Percentiles rank a stretch among this genome's conserved stretches.
Evolutionary conservation across 2,329 filamentous ascomycete species (phyloP).

Genomic region (Furcasterigmium furcatum): DNA sequence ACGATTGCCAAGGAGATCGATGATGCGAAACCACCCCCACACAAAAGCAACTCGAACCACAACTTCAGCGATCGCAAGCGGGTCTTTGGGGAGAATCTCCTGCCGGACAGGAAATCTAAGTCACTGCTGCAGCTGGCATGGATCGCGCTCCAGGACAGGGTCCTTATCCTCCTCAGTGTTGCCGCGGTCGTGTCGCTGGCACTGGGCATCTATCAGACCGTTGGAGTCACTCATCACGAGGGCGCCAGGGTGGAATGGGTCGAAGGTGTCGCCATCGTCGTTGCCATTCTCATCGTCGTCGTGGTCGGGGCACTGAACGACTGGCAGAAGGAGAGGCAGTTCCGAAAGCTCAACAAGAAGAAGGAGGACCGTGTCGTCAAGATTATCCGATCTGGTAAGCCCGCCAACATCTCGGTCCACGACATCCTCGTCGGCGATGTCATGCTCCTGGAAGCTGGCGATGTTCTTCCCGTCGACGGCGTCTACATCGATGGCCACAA

Average conservation of each 20-base stretch:
- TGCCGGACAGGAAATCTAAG: conserved; percentile 67
- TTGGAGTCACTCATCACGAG: conserved; percentile 47
- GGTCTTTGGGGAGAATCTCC: conserved; percentile 58
- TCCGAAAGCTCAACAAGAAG: conserved; percentile 76
- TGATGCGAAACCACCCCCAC: background rate
- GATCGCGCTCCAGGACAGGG: conserved; percentile 81
- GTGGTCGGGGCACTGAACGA: conserved; percentile 76
- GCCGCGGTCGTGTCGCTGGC: conserved; percentile 71
- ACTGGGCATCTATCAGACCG: conserved; percentile 71
- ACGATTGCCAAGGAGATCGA: conserved; percentile 2
- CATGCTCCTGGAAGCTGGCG: conserved; percentile 71
- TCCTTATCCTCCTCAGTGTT: conserved; percentile 67
- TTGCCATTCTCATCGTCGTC: conserved; percentile 75
- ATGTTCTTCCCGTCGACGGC: conserved; percentile 69
- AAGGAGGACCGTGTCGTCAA: conserved; percentile 75
- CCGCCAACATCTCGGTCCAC: conserved; percentile 65
- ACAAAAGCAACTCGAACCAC: conserved; percentile 4
- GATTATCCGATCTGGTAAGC: conserved; percentile 69
- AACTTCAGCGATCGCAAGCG: conserved; percentile 48
- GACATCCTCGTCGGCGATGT: conserved; percentile 74
- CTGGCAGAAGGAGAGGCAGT: conserved; percentile 79
- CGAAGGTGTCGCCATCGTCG: conserved; percentile 75
- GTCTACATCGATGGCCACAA: conserved; percentile 56
- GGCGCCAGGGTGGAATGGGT: conserved; percentile 70
- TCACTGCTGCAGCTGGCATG: conserved; percentile 68